Base-by-base conservation (phyloP, 768 basidiomycete genomes). In the Lentinula aciculospora region DNA sequence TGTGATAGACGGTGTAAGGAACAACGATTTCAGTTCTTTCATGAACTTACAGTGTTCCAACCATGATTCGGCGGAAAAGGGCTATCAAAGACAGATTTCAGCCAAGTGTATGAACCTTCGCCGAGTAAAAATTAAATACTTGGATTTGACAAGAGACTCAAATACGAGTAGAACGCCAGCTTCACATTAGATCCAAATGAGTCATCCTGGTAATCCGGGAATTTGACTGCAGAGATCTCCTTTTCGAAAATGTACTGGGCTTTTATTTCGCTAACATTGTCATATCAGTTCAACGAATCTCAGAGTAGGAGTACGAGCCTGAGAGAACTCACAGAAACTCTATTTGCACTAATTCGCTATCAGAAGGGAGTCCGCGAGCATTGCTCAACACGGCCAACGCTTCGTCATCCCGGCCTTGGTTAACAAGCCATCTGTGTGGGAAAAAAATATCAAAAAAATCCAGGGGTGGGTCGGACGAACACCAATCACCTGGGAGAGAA, bases 401-500 rank as follows among this genome's bases (percentile, higher is more conserved):
- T 68, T 92, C 88, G 5, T 89, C 87, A 60, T 92, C 83, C 31
- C 88, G 79, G 40, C 86, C 87, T 67, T 84, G 74, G 64, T 89
- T 86, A 53, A 92, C 80, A n/a, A 92, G 77, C 86, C 86, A 89
- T 62, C 86, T 83, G 46, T 2, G 48, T 12, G 19, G n/a, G 21
- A 44, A 3, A 28, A n/a, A 45, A 31, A 15, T 9, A 10, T 53
- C 9, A 42, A 12, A 23, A 9, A 37, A 39, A 29, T 5, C 13
- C 5, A 9, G 10, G 9, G 1, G 29, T 39, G 21, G 13, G 10
- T n/a, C 19, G 12, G 4, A 36, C 15, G 9, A 39, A 7, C 2
- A n/a, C 25, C 1, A 61, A 70, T 34, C 67, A 82, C 81, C 87
- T 74, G 15, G 90, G 90, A 19, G 86, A 89, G 73, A 87, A 88